Evolutionary conservation across 176 grass and related monocot species (phyloP).

Genomic region (Musa troglodytarum): DNA sequence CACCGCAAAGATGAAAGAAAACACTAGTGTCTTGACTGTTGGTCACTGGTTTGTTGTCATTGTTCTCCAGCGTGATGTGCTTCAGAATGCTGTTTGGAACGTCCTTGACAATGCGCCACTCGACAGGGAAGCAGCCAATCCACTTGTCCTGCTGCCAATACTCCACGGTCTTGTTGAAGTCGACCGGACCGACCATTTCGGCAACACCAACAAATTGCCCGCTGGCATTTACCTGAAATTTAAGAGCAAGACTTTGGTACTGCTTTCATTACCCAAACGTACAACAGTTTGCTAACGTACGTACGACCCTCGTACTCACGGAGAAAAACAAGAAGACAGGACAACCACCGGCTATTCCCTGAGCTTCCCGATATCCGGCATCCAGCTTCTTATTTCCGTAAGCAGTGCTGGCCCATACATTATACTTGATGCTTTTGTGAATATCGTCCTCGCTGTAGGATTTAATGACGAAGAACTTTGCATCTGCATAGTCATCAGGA

Average conservation of each 20-base stretch:
- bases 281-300: not conserved
- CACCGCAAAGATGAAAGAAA: no score
- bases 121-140: slow-evolving; percentile 82
- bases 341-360: slow-evolving; percentile 54
- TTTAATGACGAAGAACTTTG: slow-evolving; percentile 93
- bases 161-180: slow-evolving; percentile 89
- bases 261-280: not conserved
- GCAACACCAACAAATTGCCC: slow-evolving; percentile 94
- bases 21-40: no score
- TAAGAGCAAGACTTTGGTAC: not conserved
- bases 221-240: slow-evolving; percentile 70
- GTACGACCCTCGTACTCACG: slow-evolving; percentile 32
- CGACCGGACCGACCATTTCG: slow-evolving; percentile 77
- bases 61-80: slow-evolving; percentile 90
- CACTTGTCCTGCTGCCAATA: slow-evolving; percentile 99
- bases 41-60: slow-evolving; percentile 90
- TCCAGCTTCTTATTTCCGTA: slow-evolving; percentile 98
- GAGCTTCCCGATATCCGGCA: slow-evolving; percentile 67
- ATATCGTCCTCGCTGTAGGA: slow-evolving; percentile 96
- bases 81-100: slow-evolving; percentile 81
- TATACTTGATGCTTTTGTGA: slow-evolving; percentile 94
- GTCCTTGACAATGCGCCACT: slow-evolving; percentile 95
- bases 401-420: slow-evolving; percentile 86
- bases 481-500: slow-evolving; percentile 52
- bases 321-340: slow-evolving; percentile 95